Conservation (phyloP, 2,329 filamentous ascomycete genomes). For the Fusarium chuoi region DNA sequence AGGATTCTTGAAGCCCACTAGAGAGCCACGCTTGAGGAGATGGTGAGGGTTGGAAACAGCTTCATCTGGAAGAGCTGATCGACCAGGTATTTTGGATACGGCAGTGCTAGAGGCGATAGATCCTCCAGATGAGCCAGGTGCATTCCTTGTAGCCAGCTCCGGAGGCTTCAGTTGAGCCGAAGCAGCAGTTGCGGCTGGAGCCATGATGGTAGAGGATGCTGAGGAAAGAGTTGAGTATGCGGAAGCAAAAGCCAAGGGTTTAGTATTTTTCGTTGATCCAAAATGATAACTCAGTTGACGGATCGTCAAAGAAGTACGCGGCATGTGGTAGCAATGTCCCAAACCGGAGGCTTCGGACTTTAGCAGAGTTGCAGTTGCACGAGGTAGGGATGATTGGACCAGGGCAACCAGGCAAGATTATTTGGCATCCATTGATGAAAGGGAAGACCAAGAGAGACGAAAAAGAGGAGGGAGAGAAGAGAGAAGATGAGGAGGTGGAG, state of each 20-base stretch:
- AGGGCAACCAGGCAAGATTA: conserved; percentile 3
- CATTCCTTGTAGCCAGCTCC: conserved; percentile 28
- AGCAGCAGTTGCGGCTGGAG: conserved; percentile 28
- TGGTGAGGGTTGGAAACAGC: conserved; percentile 61
- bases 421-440: conserved; percentile 3
- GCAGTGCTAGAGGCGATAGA: conserved; percentile 36
- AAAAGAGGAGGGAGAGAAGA: not conserved
- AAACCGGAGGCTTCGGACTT: conserved; percentile 20
- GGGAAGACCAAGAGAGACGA: not conserved
- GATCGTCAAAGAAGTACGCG: conserved; percentile 34
- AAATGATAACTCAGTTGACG: conserved; percentile 35
- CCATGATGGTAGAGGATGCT: conserved; percentile 30
- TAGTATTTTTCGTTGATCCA: conserved; percentile 20
- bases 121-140: conserved; percentile 7
- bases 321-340: conserved; percentile 35
- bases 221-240: conserved; percentile 27
- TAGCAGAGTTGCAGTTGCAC: conserved; percentile 15
- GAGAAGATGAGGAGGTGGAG: conserved; percentile 1
- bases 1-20: conserved; percentile 61
- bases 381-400: conserved; percentile 15
- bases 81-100: conserved; percentile 50
- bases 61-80: conserved; percentile 53
- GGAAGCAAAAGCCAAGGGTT: not conserved
- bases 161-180: conserved; percentile 24
- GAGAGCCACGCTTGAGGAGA: conserved; percentile 53